Percentiles rank a stretch among this genome's conserved stretches.
Evolutionary conservation across 1,139 yeast genomes (phyloP).

Genomic region (Lodderomyces parapsilosis): DNA sequence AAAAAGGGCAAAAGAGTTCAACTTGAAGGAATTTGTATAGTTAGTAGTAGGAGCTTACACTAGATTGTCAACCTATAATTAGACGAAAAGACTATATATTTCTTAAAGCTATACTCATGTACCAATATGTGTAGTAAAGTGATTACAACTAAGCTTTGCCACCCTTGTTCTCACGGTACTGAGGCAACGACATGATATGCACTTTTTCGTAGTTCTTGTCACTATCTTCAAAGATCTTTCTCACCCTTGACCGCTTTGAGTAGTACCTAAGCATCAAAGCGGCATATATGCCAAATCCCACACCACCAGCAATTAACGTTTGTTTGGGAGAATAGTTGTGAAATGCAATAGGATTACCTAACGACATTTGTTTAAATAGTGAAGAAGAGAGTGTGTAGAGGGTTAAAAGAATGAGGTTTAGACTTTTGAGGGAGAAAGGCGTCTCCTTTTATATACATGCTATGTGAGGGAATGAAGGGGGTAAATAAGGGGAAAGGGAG

Average conservation of each 20-base stretch:
- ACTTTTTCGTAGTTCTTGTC: slow-evolving; percentile 4
- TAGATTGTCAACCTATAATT: too few species aligned
- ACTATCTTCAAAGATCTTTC: slow-evolving; percentile 4
- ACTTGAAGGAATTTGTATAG: neutral
- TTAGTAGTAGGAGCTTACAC: too few species aligned
- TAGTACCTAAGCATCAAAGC: slow-evolving; percentile 4
- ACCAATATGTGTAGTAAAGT: too few species aligned
- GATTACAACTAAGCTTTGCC: slow-evolving; percentile 1
- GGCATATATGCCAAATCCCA: slow-evolving; percentile 5
- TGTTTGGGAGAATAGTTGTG: neutral
- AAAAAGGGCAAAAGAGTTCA: neutral
- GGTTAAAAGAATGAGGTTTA: neutral
- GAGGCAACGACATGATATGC: slow-evolving; percentile 4
- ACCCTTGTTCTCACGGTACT: neutral
- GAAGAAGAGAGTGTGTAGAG: neutral
- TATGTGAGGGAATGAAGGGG: neutral
- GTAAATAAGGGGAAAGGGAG: too few species aligned
- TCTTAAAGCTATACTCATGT: too few species aligned
- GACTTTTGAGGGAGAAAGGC: neutral
- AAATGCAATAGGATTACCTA: slow-evolving; percentile 6
- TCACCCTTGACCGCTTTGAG: slow-evolving; percentile 1
- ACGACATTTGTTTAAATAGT: slow-evolving; percentile 1
- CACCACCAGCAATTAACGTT: slow-evolving; percentile 5
- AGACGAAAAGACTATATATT: too few species aligned
- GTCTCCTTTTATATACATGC: neutral